Base-by-base conservation (phyloP, 2,329 filamentous ascomycete species). In the Cryphonectria nitschkei region DNA sequence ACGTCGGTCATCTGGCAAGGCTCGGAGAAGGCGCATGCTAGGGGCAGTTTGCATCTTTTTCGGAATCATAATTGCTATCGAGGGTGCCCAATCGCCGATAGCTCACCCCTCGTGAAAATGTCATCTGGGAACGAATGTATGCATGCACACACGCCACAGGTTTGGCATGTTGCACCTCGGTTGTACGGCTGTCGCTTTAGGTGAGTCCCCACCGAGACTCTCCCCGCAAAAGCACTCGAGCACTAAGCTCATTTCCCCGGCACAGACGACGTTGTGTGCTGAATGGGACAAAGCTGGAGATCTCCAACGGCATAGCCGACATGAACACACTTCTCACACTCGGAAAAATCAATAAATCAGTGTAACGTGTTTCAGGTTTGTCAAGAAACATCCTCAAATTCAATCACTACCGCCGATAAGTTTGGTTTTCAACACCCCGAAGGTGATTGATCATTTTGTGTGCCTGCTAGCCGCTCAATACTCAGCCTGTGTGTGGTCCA, bases 1-100 rank as follows among this genome's bases (percentile, higher is more conserved):
- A 7, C 54, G 9, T 34, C 13, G 14, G 8, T 32, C 60, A 32
- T 66, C 11, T 11, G 19, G 65, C 16, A 58, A 2, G 46, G 29
- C 4, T 50, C n/a, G 39, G 60, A 32, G 60, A 62, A 50, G 19
- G 29, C 80, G 69, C 80, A 78, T 63, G 75, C 46, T 9, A 75
- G 61, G 74, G 75, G 68, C 56, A 64, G 67, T 9, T 64, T 14
- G 14, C 11, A 58, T 19, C 7, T 29, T 19, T 46, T 52, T 39
- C 22, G 26, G 13, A 32, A 58, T 29, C 52, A 43, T 22, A 6
- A 34, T 39, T 39, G 62, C 43, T 13, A 2, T 19, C 13, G 29
- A 19, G 29, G 52, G 43, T 39, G 37, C 19, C 16, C 34, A 61
- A 61, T 61, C 34, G n/a, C 11, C 58, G 34, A 39, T 39, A 19